Evolutionary conservation across 306 rosid species (phyloP).

Genomic region (Fagus crenata): DNA sequence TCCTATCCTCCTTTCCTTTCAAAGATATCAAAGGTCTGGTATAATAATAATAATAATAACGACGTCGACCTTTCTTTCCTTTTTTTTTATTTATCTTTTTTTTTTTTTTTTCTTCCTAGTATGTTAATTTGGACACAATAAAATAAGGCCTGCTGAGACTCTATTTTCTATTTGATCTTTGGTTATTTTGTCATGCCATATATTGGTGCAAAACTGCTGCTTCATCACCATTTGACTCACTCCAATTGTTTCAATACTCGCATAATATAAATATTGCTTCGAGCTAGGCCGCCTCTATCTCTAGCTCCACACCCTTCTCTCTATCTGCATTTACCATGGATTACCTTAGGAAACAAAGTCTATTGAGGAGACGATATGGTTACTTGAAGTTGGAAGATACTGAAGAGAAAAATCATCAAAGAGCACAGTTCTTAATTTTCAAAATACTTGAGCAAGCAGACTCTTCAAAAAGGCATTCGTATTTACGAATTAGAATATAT

Average conservation of each 20-base stretch:
- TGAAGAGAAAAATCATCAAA: conserved; percentile 53
- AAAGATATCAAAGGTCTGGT: not conserved
- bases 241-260: conserved; percentile 22
- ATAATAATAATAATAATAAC: not conserved
- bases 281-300: conserved; percentile 6
- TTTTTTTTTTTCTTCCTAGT: not conserved
- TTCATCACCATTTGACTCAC: conserved; percentile 51
- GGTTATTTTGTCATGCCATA: conserved; percentile 39
- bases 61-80: not conserved
- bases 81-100: too few relatives aligned
- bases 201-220: conserved; percentile 54
- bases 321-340: not conserved
- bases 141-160: not conserved
- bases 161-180: not conserved
- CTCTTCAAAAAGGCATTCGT: conserved; percentile 36
- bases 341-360: conserved; percentile 32
- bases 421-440: conserved; percentile 81
- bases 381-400: conserved; percentile 75
- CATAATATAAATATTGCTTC: conserved; percentile 34
- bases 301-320: not conserved
- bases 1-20: not conserved
- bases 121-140: not conserved
- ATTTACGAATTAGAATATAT: conserved; percentile 52
- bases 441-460: conserved; percentile 59
- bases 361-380: conserved; percentile 24